Evolutionary conservation across 441 rosid genomes (phyloP).

Genomic region (Mallotus japonicus): DNA sequence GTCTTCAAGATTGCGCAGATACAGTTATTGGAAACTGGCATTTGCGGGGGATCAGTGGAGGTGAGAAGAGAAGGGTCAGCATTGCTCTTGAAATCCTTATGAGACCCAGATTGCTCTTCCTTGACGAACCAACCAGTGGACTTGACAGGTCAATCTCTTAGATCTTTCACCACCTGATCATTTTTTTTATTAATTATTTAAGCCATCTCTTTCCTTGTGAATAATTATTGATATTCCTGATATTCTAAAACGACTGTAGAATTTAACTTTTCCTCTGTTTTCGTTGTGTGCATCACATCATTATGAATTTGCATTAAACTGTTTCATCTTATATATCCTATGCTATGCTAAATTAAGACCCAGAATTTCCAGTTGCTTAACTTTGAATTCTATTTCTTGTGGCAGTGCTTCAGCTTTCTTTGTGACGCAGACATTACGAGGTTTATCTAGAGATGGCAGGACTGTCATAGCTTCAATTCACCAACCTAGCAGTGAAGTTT

Average conservation of each 20-base stretch:
- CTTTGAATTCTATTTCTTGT: neutral
- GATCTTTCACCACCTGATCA: neutral
- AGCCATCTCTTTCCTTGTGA: too few relatives aligned
- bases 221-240: too few relatives aligned
- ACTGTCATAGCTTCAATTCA: constrained; percentile 91
- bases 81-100: constrained; percentile 93
- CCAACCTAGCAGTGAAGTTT: constrained; percentile 95
- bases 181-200: neutral
- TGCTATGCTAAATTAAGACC: too few relatives aligned
- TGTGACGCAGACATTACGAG: constrained; percentile 83
- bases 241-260: too few relatives aligned
- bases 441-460: constrained; percentile 89
- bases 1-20: constrained; percentile 92
- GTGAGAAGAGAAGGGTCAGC: constrained; percentile 92
- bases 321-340: too few relatives aligned
- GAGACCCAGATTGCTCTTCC: constrained; percentile 95
- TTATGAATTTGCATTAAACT: too few relatives aligned
- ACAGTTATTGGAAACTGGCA: constrained; percentile 97
- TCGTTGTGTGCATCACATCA: too few relatives aligned
- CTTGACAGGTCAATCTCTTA: constrained; percentile 57
- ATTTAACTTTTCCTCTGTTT: too few relatives aligned
- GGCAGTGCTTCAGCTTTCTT: constrained; percentile 95
- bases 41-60: constrained; percentile 92
- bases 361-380: neutral
- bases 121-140: constrained; percentile 97